Percentiles rank a stretch among this genome's conserved stretches.
phyloP scores from a whole-genome alignment of 257 asterid genomes.

The Solanum pennellii region DNA sequence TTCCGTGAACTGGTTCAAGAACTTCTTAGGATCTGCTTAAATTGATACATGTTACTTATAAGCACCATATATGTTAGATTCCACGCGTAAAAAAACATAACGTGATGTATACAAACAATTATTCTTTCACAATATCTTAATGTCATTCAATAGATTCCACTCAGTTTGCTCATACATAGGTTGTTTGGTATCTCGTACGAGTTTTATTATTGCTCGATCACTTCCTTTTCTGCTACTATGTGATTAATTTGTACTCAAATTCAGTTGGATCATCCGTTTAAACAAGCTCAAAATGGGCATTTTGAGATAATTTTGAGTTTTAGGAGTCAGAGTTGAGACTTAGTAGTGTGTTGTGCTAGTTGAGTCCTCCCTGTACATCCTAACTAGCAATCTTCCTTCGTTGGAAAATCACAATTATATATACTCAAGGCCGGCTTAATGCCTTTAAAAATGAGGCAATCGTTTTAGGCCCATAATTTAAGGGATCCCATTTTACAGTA shows the following conservation, averaged over 20 bases:
- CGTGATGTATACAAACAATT: not conserved
- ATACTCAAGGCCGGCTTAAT: too few relatives aligned
- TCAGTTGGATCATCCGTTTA: not conserved
- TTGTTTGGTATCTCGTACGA: too few relatives aligned
- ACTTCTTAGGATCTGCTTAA: slow-evolving; percentile 34
- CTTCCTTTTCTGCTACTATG: not conserved
- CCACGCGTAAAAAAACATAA: not conserved
- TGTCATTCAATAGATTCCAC: not conserved
- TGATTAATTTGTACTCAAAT: not conserved
- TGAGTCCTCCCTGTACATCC: not conserved
- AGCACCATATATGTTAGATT: not conserved
- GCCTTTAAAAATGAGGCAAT: too few relatives aligned
- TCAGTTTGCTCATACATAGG: too few relatives aligned
- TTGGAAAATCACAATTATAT: too few relatives aligned
- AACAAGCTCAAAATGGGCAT: not conserved
- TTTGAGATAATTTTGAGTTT: not conserved
- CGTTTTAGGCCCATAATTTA: too few relatives aligned
- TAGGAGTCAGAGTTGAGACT: not conserved
- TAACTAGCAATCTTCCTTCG: not conserved
- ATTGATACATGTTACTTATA: not conserved
- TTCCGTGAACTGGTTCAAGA: slow-evolving; percentile 75
- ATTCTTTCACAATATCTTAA: not conserved
- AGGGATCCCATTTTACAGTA: too few relatives aligned
- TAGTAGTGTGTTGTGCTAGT: not conserved
- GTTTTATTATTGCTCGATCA: not conserved